Percentiles rank a stretch among this genome's conserved stretches.
phyloP scores from a whole-genome alignment of 2,329 filamentous ascomycete genomes.

The Aspergillus felis region DNA sequence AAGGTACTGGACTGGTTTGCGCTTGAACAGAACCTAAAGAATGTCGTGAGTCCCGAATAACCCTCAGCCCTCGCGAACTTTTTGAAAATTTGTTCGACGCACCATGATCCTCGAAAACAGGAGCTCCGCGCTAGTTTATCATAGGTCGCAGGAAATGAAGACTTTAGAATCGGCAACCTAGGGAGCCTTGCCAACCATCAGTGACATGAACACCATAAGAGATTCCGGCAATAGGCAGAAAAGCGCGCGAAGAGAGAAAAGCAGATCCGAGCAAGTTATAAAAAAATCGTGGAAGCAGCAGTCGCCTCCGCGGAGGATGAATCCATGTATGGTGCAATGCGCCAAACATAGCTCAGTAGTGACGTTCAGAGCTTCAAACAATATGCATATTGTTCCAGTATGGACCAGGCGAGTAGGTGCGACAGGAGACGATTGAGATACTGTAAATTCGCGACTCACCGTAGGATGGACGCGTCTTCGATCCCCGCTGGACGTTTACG shows the following conservation, averaged over 20 bases:
- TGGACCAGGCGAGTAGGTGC: not conserved
- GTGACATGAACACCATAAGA: not conserved
- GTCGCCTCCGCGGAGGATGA: not conserved
- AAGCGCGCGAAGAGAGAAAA: not conserved
- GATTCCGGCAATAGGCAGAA: not conserved
- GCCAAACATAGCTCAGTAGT: conserved; percentile 1
- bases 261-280: not conserved
- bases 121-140: conserved; percentile 24
- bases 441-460: conserved; percentile 10
- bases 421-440: not conserved
- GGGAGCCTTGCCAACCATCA: conserved; percentile 6
- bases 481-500: conserved; percentile 16
- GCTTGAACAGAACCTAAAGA: conserved; percentile 83
- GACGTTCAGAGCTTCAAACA: not conserved
- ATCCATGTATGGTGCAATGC: not conserved
- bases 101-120: conserved; percentile 27
- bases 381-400: not conserved
- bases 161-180: not conserved
- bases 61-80: not conserved
- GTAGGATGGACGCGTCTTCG: conserved; percentile 18
- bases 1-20: conserved; percentile 86
- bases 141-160: conserved; percentile 9
- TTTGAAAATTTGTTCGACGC: conserved; percentile 13
- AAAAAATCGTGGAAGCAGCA: not conserved
- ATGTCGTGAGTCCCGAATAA: conserved; percentile 15